A percentile compares a stretch with the other conserved stretches of the same genome.
Evolutionary conservation across 2,329 filamentous ascomycete species (phyloP).

Genomic region (Pestalotiopsis sp.): DNA sequence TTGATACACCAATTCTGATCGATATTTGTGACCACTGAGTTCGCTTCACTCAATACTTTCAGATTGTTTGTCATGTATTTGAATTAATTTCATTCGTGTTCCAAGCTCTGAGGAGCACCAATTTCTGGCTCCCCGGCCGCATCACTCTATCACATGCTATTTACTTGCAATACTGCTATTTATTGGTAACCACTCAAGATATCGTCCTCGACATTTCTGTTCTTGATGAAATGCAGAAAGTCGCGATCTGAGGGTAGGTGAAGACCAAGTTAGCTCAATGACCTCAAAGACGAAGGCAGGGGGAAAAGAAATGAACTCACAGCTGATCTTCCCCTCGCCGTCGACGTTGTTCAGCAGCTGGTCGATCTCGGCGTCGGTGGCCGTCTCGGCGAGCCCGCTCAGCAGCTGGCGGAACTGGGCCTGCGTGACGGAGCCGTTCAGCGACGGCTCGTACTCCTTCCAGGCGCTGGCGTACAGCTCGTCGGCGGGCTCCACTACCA

Average conservation of each 20-base stretch:
- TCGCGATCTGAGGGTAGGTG: slow-evolving; percentile 32
- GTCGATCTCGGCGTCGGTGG: slow-evolving; percentile 36
- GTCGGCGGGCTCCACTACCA: slow-evolving; percentile 25
- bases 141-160: not conserved
- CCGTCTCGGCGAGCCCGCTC: slow-evolving; percentile 32
- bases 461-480: slow-evolving; percentile 32
- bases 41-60: not conserved
- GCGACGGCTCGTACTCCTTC: slow-evolving; percentile 35
- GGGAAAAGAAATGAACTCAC: slow-evolving; percentile 26
- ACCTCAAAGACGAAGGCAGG: not conserved
- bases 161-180: not conserved
- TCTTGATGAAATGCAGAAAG: slow-evolving; percentile 38
- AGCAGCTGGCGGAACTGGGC: slow-evolving; percentile 37
- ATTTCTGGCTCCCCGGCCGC: not conserved
- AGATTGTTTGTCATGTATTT: not conserved
- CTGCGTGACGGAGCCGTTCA: slow-evolving; percentile 35
- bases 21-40: not conserved
- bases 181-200: slow-evolving; percentile 11
- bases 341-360: slow-evolving; percentile 35
- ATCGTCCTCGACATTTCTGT: slow-evolving; percentile 30
- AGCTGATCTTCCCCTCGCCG: slow-evolving; percentile 37
- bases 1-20: not conserved
- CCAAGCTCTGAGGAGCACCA: not conserved
- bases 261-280: not conserved
- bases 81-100: not conserved